Evolutionary conservation across 164 flowering plant genomes (phyloP).

Genomic region (Magnolia kwangsiensis): DNA sequence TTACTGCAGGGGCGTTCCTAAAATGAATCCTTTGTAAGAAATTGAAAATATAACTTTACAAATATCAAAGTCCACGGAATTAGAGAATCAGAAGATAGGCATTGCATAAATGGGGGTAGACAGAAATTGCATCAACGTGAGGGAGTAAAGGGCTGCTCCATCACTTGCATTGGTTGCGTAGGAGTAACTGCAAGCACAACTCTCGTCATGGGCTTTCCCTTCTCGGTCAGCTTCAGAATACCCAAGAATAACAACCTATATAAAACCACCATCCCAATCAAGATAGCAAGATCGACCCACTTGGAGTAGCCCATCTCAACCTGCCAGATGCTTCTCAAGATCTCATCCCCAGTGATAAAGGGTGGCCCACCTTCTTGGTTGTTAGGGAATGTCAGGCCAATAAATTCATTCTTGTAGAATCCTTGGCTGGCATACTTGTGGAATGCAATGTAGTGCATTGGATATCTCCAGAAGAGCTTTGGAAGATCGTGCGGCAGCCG

Average conservation of each 20-base stretch:
- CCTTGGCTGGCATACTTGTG: constrained; percentile 49
- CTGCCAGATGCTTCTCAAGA: constrained; percentile 35
- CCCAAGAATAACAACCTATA: constrained; percentile 42
- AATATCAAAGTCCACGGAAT: too few relatives aligned
- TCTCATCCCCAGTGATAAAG: constrained; percentile 25
- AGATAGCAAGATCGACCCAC: constrained; percentile 46
- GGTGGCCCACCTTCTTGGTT: constrained; percentile 12
- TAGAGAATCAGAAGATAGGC: too few relatives aligned
- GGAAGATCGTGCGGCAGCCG: constrained; percentile 53
- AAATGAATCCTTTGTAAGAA: too few relatives aligned
- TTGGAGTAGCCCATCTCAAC: constrained; percentile 44
- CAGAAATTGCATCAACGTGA: not conserved
- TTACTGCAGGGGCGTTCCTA: too few relatives aligned
- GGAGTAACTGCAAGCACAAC: constrained; percentile 9
- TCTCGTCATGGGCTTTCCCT: constrained; percentile 29
- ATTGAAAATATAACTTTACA: too few relatives aligned
- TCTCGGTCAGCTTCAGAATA: constrained; percentile 38
- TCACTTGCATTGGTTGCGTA: constrained; percentile 5
- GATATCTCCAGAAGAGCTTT: constrained; percentile 53
- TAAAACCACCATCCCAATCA: constrained; percentile 48
- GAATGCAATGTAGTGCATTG: constrained; percentile 46
- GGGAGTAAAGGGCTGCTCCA: not conserved
- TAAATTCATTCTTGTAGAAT: constrained; percentile 46
- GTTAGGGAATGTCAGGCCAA: constrained; percentile 30
- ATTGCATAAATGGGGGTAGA: too few relatives aligned